phyloP scores from a whole-genome alignment of 176 grass and related monocot species.

The Rhynchospora tenuis region DNA sequence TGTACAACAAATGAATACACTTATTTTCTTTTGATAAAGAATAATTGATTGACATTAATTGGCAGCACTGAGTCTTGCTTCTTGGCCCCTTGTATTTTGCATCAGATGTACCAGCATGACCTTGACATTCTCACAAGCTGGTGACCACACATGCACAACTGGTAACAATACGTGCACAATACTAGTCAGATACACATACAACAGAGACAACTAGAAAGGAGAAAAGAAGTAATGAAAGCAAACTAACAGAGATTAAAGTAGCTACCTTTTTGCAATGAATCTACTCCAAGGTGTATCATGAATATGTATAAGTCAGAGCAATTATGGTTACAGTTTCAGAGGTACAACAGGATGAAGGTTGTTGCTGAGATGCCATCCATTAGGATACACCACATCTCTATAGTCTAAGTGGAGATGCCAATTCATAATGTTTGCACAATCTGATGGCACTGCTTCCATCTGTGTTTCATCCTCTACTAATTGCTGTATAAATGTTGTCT shows the following conservation, averaged over 20 bases:
- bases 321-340: constrained; percentile 45
- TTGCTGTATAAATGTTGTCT: constrained; percentile 77
- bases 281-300: neutral
- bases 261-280: neutral
- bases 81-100: neutral
- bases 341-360: constrained; percentile 80
- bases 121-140: neutral
- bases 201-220: neutral
- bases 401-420: constrained; percentile 93
- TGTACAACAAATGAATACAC: constrained; percentile 27
- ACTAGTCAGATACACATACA: neutral
- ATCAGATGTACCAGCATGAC: neutral
- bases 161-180: neutral
- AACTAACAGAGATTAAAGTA: neutral
- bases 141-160: neutral
- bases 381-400: constrained; percentile 69
- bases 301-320: neutral
- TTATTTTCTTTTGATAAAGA: constrained; percentile 19
- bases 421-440: constrained; percentile 90
- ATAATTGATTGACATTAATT: constrained; percentile 13
- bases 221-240: neutral
- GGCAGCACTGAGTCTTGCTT: neutral
- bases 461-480: constrained; percentile 94
- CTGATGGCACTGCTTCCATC: constrained; percentile 88
- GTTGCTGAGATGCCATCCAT: constrained; percentile 53